phyloP scores from a whole-genome alignment of 345 rosid genomes.

The Salix purpurea region DNA sequence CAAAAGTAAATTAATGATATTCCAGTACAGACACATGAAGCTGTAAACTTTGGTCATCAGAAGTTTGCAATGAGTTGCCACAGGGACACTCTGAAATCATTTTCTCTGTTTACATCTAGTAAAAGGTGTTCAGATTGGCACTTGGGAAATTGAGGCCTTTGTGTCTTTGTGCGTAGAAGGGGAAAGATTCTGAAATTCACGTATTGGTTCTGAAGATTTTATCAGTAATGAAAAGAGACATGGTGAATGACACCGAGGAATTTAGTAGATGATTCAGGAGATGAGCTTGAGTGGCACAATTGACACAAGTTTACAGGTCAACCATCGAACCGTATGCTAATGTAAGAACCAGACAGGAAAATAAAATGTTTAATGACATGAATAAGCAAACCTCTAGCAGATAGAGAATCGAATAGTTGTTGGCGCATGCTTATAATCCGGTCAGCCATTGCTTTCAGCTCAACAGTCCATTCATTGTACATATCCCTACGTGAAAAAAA shows the following conservation, averaged over 20 bases:
- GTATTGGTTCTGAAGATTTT: not conserved
- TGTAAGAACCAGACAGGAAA: too few relatives aligned
- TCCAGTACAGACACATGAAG: too few relatives aligned
- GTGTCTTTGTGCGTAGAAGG: too few relatives aligned
- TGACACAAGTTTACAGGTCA: not conserved
- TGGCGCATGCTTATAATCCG: slow-evolving; percentile 39
- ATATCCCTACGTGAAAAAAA: slow-evolving; percentile 25
- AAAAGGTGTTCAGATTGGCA: too few relatives aligned
- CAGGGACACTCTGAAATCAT: too few relatives aligned
- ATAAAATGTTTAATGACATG: not conserved
- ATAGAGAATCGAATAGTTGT: slow-evolving; percentile 36
- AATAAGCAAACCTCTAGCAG: slow-evolving; percentile 32
- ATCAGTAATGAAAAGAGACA: not conserved
- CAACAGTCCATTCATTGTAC: slow-evolving; percentile 41
- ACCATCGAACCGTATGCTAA: not conserved
- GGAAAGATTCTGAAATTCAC: too few relatives aligned
- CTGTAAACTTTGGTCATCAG: too few relatives aligned
- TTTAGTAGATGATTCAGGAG: not conserved
- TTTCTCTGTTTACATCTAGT: too few relatives aligned
- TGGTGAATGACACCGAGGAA: not conserved
- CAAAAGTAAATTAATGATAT: too few relatives aligned
- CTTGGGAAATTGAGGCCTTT: too few relatives aligned
- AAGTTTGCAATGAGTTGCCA: too few relatives aligned
- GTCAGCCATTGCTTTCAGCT: slow-evolving; percentile 44
- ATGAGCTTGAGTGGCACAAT: not conserved